Evolutionary conservation across 1,284 basidiomycete genomes (phyloP).

Genomic region (Cryptococcus sp.): DNA sequence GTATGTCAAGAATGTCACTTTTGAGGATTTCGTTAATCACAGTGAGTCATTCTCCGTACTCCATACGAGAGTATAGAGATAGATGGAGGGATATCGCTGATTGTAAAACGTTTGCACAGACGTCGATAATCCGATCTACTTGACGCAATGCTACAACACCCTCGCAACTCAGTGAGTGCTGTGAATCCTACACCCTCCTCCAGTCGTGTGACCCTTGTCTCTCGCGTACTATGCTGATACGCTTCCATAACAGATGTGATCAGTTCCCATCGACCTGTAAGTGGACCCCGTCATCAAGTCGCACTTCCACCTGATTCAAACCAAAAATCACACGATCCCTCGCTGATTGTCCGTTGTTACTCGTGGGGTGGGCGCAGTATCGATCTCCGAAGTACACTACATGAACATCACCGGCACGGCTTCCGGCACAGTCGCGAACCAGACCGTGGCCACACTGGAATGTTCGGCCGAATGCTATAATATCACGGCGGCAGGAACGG

Average conservation of each 20-base stretch:
- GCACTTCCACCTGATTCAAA: slow-evolving; percentile 56
- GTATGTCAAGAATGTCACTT: slow-evolving; percentile 58
- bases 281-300: slow-evolving; percentile 46
- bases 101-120: slow-evolving; percentile 33
- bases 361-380: slow-evolving; percentile 45
- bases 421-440: slow-evolving; percentile 54
- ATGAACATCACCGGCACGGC: slow-evolving; percentile 62
- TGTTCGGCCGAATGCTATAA: slow-evolving; percentile 59
- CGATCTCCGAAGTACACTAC: slow-evolving; percentile 56
- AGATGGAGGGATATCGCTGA: not conserved
- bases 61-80: not conserved
- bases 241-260: slow-evolving; percentile 12
- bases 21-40: slow-evolving; percentile 22
- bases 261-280: slow-evolving; percentile 28
- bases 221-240: too few relatives aligned
- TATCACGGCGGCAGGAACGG: slow-evolving; percentile 56
- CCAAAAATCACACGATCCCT: too few relatives aligned
- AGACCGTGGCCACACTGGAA: slow-evolving; percentile 60
- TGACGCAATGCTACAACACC: slow-evolving; percentile 63
- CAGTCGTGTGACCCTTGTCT: too few relatives aligned
- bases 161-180: slow-evolving; percentile 13
- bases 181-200: too few relatives aligned
- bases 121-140: slow-evolving; percentile 62
- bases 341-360: too few relatives aligned
- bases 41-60: slow-evolving; percentile 17